Evolutionary conservation across 2,329 filamentous ascomycete species (phyloP), one percentile per base, ranked within the genome.

Genomic region (Colletotrichum tropicale): DNA sequence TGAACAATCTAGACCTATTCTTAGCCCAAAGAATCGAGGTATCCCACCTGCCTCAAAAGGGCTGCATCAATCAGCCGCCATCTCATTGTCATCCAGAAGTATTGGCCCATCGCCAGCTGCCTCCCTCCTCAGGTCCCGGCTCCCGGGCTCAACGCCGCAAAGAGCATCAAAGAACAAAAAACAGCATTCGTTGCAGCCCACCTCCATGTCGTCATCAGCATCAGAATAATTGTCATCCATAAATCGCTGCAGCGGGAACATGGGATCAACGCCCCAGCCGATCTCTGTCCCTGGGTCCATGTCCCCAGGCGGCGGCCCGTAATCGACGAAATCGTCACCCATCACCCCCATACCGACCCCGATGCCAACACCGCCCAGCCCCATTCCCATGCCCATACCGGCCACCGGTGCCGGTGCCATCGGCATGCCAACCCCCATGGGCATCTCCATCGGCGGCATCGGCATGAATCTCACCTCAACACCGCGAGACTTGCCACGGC

Each of bases 301-400:
- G 34, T 60, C 71, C 3, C 15, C 71, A 66, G 48, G 75, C 28
- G 74, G 62, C 15, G 64, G 75, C 34, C 74, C 66, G 30, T 73
- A 65, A 52, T 74, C 48, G 64, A 79, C 43, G 69, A 79, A 71
- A 28, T 55, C 77, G 60, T 70, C 61, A 10, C 32, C 72, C 10
- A 68, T 60, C 58, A 66, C 34, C 8, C 28, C 60, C 26, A 43
- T 43, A 13, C 64, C 70, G 3, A 36, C 30, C 13, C 64, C 70
- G 9, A 36, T 34, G 4, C 30, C 69, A 5, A 73, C 12, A 2
- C n/a, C 43, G 6, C 71, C 71, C n/a, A 72, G 30, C 2, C 61
- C 67, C 56, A 71, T 43, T 2, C 69, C 68, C 38, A 70, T 64
- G 1, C 70, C 58, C 24, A 76, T 52, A 4, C 65, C 71, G 18